Evolutionary conservation across 202 grass and related monocot genomes (phyloP).

Genomic region (Schoenoplectus tabernaemontani): DNA sequence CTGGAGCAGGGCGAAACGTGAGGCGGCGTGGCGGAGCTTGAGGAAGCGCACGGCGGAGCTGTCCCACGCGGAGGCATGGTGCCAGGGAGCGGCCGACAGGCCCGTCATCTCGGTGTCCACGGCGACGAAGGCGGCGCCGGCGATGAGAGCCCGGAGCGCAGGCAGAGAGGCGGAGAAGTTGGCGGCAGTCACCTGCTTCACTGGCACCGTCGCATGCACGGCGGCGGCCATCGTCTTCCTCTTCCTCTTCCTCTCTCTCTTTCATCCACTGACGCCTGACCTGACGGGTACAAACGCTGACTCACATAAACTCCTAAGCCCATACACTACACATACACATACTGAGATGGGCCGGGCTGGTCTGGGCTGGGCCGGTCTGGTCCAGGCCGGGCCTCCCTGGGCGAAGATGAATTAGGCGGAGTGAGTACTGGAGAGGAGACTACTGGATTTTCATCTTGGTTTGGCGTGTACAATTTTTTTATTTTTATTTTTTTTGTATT

Average conservation of each 20-base stretch:
- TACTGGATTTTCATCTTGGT: too few species aligned
- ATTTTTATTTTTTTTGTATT: too few species aligned
- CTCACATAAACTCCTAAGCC: too few species aligned
- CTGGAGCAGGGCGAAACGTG: conserved; percentile 64
- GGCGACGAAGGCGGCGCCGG: conserved; percentile 59
- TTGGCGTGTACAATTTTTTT: too few species aligned
- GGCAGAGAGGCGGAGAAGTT: conserved; percentile 53
- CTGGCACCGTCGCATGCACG: conserved; percentile 23
- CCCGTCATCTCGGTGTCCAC: conserved; percentile 93
- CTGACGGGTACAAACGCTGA: too few species aligned
- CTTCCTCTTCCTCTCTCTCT: not conserved
- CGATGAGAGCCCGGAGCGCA: conserved; percentile 41
- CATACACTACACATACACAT: too few species aligned
- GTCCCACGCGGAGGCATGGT: conserved; percentile 75
- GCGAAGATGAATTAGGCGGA: too few species aligned
- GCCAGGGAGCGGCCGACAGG: conserved; percentile 64
- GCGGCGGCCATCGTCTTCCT: not conserved
- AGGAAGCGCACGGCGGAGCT: conserved; percentile 70
- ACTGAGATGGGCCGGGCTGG: too few species aligned
- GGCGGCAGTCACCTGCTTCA: conserved; percentile 66
- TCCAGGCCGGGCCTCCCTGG: too few species aligned
- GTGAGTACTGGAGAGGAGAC: too few species aligned
- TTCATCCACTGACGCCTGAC: too few species aligned
- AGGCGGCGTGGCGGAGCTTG: conserved; percentile 40
- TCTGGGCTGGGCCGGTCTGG: too few species aligned